Evolutionary conservation across 1,284 basidiomycete genomes (phyloP).

Genomic region (Flammula alnicola): DNA sequence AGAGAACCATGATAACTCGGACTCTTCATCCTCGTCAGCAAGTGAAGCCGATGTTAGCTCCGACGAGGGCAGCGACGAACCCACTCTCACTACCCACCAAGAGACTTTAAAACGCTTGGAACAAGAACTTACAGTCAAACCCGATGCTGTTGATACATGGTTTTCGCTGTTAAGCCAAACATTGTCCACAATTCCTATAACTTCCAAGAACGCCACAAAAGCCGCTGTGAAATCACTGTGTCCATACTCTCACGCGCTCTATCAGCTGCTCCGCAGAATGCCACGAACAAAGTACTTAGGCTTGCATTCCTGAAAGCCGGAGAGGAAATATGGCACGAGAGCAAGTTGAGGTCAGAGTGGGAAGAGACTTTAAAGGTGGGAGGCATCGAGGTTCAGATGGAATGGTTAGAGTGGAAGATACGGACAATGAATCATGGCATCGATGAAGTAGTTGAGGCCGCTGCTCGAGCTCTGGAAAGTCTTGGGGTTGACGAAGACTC

Average conservation of each 20-base stretch:
- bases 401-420: slow-evolving; percentile 79
- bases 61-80: slow-evolving; percentile 39
- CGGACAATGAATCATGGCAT: slow-evolving; percentile 49
- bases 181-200: slow-evolving; percentile 57
- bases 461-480: slow-evolving; percentile 44
- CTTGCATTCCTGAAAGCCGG: slow-evolving; percentile 73
- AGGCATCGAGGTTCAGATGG: slow-evolving; percentile 64
- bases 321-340: slow-evolving; percentile 69
- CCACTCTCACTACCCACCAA: slow-evolving; percentile 58
- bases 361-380: slow-evolving; percentile 54
- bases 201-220: slow-evolving; percentile 67
- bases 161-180: slow-evolving; percentile 66
- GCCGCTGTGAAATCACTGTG: slow-evolving; percentile 71
- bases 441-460: slow-evolving; percentile 56
- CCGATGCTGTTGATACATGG: slow-evolving; percentile 63
- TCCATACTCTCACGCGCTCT: slow-evolving; percentile 72
- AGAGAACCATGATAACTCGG: slow-evolving; percentile 34
- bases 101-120: slow-evolving; percentile 62
- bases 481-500: slow-evolving; percentile 42
- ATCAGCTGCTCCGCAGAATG: slow-evolving; percentile 55
- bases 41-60: slow-evolving; percentile 33
- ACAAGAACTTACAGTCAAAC: slow-evolving; percentile 52
- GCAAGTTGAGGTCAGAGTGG: slow-evolving; percentile 69
- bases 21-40: slow-evolving; percentile 24
- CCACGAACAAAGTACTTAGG: slow-evolving; percentile 51